These are phyloP conservation scores for Trichosanthes cucumerina DNA, from an alignment of 306 rosid genomes.

Conservation along the genomic window DNA sequence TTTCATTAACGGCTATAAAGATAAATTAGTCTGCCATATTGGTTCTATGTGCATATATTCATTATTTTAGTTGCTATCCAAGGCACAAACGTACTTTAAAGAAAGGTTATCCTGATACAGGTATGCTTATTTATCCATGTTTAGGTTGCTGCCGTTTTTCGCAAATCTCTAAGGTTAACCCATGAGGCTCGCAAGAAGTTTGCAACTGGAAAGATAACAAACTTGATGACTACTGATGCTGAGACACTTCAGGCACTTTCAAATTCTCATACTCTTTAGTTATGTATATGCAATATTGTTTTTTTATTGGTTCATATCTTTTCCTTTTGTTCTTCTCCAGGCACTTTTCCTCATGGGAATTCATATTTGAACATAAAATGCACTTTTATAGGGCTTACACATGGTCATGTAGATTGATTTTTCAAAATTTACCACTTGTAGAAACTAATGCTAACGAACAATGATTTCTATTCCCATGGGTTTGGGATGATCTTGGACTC, in stretches of 20 bases:
- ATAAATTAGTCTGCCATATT: not conserved
- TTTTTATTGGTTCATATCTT: not conserved
- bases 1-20: not conserved
- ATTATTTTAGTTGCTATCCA: not conserved
- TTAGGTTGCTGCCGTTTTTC: slow-evolving; percentile 91
- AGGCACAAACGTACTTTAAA: not conserved
- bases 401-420: not conserved
- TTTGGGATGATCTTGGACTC: not conserved
- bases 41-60: not conserved
- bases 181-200: slow-evolving; percentile 94
- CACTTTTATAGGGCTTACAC: not conserved
- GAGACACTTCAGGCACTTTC: slow-evolving; percentile 76
- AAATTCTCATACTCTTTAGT: not conserved
- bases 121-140: not conserved
- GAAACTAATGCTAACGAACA: not conserved
- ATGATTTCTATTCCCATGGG: not conserved
- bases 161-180: slow-evolving; percentile 88
- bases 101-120: not conserved
- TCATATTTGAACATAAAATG: not conserved
- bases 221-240: slow-evolving; percentile 93
- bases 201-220: slow-evolving; percentile 89
- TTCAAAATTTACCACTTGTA: not conserved
- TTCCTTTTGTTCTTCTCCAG: not conserved
- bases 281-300: not conserved
- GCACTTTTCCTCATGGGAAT: not conserved